Evolutionary conservation across 441 rosid genomes (phyloP).

Genomic region (Eutrema salsugineum): DNA sequence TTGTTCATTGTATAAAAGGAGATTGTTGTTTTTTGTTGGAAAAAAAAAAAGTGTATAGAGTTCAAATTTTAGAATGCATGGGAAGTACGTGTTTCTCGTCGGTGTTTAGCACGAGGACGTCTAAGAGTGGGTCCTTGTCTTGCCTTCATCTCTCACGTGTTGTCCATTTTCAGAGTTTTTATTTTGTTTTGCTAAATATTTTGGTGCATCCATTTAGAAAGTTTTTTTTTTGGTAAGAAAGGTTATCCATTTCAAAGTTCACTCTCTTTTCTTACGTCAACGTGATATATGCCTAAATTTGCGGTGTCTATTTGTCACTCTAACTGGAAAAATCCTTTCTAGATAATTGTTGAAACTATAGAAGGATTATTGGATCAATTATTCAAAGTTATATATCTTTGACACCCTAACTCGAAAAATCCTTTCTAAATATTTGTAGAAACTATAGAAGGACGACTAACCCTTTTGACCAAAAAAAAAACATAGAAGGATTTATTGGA

Average conservation of each 20-base stretch:
- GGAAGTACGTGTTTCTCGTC: conserved; percentile 7
- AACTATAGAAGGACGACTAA: too few species aligned
- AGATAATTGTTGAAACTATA: neutral
- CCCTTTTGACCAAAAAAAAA: too few species aligned
- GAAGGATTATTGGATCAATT: too few species aligned
- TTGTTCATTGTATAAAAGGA: neutral
- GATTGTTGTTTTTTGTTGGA: neutral
- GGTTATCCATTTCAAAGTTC: neutral
- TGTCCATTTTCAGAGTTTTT: neutral
- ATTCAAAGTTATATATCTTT: neutral
- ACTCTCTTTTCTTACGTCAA: neutral
- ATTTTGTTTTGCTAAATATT: neutral
- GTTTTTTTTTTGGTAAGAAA: too few species aligned
- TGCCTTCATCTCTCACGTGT: conserved; percentile 10
- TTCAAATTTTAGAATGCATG: neutral
- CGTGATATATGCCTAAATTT: neutral
- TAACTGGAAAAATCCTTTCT: neutral
- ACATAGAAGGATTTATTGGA: neutral
- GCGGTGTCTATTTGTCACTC: neutral
- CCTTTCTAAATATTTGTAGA: neutral
- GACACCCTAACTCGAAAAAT: neutral
- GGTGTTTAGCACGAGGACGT: conserved; percentile 2
- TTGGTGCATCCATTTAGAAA: neutral
- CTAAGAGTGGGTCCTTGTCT: neutral
- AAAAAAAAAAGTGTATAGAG: neutral